Base-by-base conservation (phyloP, 306 rosid genomes). In the Malus orientalis region DNA sequence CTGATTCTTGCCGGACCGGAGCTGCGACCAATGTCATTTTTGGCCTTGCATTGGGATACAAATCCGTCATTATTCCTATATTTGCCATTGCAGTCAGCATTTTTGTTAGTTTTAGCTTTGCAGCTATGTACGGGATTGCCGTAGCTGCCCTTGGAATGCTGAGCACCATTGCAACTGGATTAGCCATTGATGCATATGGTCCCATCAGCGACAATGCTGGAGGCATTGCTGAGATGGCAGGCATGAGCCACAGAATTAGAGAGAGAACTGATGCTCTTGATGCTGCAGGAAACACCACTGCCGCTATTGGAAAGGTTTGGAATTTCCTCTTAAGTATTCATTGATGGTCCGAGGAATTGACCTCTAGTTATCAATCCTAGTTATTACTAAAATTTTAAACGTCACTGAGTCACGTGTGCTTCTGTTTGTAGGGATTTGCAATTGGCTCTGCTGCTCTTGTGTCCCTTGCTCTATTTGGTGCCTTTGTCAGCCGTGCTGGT, bases 171-270 rank as follows among this genome's bases (percentile, higher is more conserved):
- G 97, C 99, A 11, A 95, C 97, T 60, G 99, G 97, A 66, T 84
- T 95, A 87, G 99, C 99, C 76, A 95, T 95, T 40, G 97, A 95
- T 78, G 97, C 99, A 3, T 95, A 92, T 79, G 99, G 99, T 81
- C 97, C 99, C 71, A 95, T 95, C 84, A 90, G 99, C 83, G 97
- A 95, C 88, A 95, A 95, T 72, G 99, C 97, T 29, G 96, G 98
- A 69, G 98, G 97, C 78, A 95, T 95, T 83, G 98, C 98, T 74
- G 97, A 95, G 88, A 95, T 95, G 99, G 99, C 97, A 3, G 99
- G 97, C 66, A 92, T 95, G 99, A 90, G 97, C 80, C 97, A 92
- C 87, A 85, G 91, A 78, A 92, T 90, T 32, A 84, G 99, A 19
- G 99, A 95, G 88, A 85, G 97, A 82, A 95, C 97, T 3, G 99